Conservation (phyloP, 78 protist genomes). For the Guillardia theta region DNA sequence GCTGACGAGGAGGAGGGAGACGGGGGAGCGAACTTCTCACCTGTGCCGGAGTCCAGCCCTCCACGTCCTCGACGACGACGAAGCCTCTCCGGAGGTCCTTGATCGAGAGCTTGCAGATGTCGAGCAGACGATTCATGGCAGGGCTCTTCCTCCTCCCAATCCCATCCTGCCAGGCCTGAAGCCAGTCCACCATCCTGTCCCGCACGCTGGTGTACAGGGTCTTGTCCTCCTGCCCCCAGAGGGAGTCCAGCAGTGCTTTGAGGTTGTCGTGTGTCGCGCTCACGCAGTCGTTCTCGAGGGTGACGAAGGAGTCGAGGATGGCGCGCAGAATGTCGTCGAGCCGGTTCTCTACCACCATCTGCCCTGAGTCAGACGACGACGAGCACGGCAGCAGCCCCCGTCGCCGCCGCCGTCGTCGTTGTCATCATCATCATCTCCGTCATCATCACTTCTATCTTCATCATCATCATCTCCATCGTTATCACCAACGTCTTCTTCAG, state of each 20-base stretch:
- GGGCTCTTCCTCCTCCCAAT: background rate
- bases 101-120: background rate
- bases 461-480: too few species aligned
- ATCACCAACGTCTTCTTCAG: too few species aligned
- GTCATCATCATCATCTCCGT: too few species aligned
- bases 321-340: background rate
- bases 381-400: too few species aligned
- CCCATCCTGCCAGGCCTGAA: background rate
- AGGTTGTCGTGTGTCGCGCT: background rate
- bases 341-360: too few species aligned
- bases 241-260: background rate
- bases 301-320: background rate
- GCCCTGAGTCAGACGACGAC: too few species aligned
- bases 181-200: background rate
- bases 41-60: background rate
- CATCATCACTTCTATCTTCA: too few species aligned
- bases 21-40: background rate
- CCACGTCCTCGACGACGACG: background rate
- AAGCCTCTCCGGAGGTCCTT: background rate
- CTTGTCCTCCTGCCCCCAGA: background rate
- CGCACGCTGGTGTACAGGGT: background rate
- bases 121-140: background rate
- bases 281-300: background rate
- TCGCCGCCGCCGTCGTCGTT: too few species aligned
- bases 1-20: background rate